Evolutionary conservation across 306 rosid species (phyloP).

Genomic region (Quercus engelmannii): DNA sequence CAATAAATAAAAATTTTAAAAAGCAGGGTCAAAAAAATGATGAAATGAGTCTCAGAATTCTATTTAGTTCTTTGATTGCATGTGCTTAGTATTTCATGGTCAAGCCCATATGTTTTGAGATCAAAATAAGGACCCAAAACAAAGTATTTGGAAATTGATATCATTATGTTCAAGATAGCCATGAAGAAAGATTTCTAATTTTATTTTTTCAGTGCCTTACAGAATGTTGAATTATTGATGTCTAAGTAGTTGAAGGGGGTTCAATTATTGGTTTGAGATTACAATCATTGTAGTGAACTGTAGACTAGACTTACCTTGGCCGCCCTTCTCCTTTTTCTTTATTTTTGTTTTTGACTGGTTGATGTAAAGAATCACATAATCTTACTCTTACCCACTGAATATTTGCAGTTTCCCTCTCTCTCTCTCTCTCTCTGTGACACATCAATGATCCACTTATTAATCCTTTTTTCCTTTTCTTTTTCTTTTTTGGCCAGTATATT

Average conservation of each 20-base stretch:
- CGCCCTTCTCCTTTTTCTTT: slow-evolving; percentile 18
- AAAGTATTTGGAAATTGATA: background rate
- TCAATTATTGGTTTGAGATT: slow-evolving; percentile 64
- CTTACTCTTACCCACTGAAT: background rate
- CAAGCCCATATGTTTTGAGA: background rate
- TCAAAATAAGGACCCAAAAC: background rate
- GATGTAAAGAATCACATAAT: background rate
- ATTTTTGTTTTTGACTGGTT: slow-evolving; percentile 15
- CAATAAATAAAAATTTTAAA: background rate
- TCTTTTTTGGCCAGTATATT: background rate
- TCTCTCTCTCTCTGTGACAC: background rate
- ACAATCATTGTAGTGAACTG: slow-evolving; percentile 59
- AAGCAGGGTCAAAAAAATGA: background rate
- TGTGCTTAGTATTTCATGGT: background rate
- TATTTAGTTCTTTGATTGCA: background rate
- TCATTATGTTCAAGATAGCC: background rate
- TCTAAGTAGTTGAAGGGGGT: slow-evolving; percentile 28
- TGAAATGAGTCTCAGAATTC: background rate
- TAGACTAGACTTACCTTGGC: slow-evolving; percentile 55
- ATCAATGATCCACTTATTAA: background rate
- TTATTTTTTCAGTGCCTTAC: background rate
- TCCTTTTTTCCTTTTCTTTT: background rate
- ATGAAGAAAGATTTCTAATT: background rate
- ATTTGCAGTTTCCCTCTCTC: background rate
- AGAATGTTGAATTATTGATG: slow-evolving; percentile 51